phyloP scores from a whole-genome alignment of 2,329 filamentous ascomycete genomes.

The Cephalotrichum gorgonifer region DNA sequence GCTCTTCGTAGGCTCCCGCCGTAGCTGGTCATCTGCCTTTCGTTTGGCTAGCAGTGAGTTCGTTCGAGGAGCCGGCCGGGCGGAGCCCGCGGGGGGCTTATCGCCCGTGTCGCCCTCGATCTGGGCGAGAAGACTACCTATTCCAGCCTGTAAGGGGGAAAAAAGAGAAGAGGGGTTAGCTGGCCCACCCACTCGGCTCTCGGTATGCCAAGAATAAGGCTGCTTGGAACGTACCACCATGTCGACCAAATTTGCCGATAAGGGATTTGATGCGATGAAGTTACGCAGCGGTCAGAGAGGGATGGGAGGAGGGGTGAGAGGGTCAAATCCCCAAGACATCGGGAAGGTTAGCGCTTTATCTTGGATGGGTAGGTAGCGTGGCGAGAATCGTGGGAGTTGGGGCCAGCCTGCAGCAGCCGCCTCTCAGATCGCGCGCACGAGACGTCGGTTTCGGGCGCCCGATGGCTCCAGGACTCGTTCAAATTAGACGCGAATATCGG shows the following conservation, averaged over 20 bases:
- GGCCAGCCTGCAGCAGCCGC: neutral
- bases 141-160: conserved; percentile 14
- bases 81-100: conserved; percentile 26
- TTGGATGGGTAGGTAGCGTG: too few species aligned
- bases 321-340: neutral
- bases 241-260: neutral
- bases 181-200: too few species aligned
- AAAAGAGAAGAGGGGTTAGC: neutral
- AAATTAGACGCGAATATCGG: too few species aligned
- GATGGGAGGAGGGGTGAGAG: neutral
- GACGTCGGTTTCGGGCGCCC: neutral
- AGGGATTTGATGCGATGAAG: neutral
- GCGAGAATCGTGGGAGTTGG: neutral
- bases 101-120: conserved; percentile 50
- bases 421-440: neutral
- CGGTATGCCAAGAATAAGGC: neutral
- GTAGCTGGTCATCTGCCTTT: conserved; percentile 44
- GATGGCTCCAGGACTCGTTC: neutral
- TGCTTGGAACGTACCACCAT: conserved; percentile 2
- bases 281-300: neutral
- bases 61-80: conserved; percentile 17
- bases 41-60: conserved; percentile 36
- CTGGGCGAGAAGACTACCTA: conserved; percentile 48
- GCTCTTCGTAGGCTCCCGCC: conserved; percentile 28
- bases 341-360: neutral